These are phyloP conservation scores for Saprolegnia diclina DNA, from an alignment of 352 stramenopile genomes.

Conservation along the genomic window DNA sequence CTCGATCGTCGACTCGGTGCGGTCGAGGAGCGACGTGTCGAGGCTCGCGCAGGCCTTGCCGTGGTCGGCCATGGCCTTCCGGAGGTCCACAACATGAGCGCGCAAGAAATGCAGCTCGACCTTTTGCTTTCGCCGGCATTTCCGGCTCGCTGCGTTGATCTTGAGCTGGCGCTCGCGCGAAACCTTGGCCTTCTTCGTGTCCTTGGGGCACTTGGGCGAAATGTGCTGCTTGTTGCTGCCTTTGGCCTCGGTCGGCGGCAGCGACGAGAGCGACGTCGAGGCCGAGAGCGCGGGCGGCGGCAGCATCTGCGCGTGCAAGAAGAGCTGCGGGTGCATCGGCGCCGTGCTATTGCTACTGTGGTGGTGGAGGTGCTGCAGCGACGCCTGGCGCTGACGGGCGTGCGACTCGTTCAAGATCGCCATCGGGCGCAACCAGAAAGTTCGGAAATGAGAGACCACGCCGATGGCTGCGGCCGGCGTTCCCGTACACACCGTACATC, in stretches of 20 bases:
- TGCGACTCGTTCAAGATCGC: conserved; percentile 6
- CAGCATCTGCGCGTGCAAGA: conserved; percentile 10
- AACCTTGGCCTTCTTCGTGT: conserved; percentile 76
- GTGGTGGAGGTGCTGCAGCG: background rate
- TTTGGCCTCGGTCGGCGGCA: background rate
- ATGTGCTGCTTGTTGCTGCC: background rate
- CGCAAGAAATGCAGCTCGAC: conserved; percentile 79
- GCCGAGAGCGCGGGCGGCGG: background rate
- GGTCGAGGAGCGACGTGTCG: conserved; percentile 51
- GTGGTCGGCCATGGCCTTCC: conserved; percentile 62
- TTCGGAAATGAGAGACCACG: background rate
- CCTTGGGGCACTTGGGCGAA: conserved; percentile 19
- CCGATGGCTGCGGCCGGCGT: background rate
- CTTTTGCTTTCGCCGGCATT: conserved; percentile 85
- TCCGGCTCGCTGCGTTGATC: conserved; percentile 76
- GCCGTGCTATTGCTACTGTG: background rate
- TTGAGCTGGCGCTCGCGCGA: conserved; percentile 80
- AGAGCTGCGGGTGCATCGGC: conserved; percentile 7
- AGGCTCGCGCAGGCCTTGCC: conserved; percentile 42
- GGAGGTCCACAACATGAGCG: conserved; percentile 73
- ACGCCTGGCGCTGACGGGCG: background rate
- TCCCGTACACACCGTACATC: background rate
- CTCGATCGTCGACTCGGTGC: conserved; percentile 65
- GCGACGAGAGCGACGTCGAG: background rate
- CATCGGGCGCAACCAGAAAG: conserved; percentile 7